phyloP scores from a whole-genome alignment of 2,329 filamentous ascomycete genomes.

The Exophiala mesophila region DNA sequence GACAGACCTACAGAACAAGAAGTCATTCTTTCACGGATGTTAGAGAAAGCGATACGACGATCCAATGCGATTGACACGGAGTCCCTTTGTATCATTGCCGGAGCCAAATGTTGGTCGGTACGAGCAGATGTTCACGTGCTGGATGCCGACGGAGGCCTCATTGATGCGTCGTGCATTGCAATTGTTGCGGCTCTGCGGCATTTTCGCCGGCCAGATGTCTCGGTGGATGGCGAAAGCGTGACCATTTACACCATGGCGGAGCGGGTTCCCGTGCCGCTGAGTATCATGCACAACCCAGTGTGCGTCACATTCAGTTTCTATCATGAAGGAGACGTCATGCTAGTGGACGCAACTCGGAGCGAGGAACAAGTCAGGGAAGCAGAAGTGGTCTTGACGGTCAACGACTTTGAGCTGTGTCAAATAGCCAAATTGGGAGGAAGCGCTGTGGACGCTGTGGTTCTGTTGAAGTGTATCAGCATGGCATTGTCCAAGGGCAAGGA shows the following conservation, averaged over 20 bases:
- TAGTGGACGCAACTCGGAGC: slow-evolving; percentile 43
- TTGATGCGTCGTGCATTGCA: slow-evolving; percentile 80
- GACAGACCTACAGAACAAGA: slow-evolving; percentile 73
- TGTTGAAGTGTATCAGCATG: slow-evolving; percentile 70
- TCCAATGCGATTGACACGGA: slow-evolving; percentile 92
- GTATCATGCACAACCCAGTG: slow-evolving; percentile 86
- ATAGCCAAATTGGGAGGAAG: slow-evolving; percentile 84
- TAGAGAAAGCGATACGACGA: slow-evolving; percentile 90
- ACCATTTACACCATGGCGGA: slow-evolving; percentile 81
- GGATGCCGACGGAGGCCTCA: slow-evolving; percentile 82
- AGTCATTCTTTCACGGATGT: slow-evolving; percentile 75
- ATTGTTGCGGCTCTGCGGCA: slow-evolving; percentile 84
- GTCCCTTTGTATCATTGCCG: slow-evolving; percentile 87
- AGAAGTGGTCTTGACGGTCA: slow-evolving; percentile 73
- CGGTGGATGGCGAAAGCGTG: slow-evolving; percentile 75
- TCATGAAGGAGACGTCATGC: slow-evolving; percentile 40
- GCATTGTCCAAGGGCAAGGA: slow-evolving; percentile 77
- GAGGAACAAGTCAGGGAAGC: slow-evolving; percentile 57
- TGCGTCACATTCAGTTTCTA: slow-evolving; percentile 89
- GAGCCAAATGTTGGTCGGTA: slow-evolving; percentile 84
- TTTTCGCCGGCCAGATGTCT: slow-evolving; percentile 85
- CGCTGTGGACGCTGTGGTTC: slow-evolving; percentile 69
- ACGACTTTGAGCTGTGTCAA: slow-evolving; percentile 88
- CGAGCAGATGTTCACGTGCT: slow-evolving; percentile 89
- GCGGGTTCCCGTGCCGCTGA: slow-evolving; percentile 82